Percentiles rank a stretch among this genome's conserved stretches.
phyloP scores from a whole-genome alignment of 1,139 yeast species.

The Geotrichum aggregatum region DNA sequence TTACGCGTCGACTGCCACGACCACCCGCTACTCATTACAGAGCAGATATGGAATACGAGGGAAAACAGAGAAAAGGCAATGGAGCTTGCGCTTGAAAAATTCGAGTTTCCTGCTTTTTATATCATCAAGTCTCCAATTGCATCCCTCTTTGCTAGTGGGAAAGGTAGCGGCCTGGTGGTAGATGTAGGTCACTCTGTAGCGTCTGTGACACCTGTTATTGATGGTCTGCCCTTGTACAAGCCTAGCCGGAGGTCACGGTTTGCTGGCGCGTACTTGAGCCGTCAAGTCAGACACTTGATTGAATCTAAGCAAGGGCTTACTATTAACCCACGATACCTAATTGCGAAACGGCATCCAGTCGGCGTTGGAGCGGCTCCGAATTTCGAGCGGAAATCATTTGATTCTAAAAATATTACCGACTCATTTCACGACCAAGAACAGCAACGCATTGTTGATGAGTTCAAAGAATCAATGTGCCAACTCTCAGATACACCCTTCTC shows the following conservation, averaged over 20 bases:
- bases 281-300: slow-evolving; percentile 31
- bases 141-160: slow-evolving; percentile 86
- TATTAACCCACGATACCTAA: slow-evolving; percentile 37
- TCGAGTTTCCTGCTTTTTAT: slow-evolving; percentile 81
- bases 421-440: slow-evolving; percentile 34
- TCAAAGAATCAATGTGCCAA: slow-evolving; percentile 58
- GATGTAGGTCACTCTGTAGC: slow-evolving; percentile 85
- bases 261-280: slow-evolving; percentile 41
- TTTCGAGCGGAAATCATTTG: slow-evolving; percentile 36
- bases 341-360: slow-evolving; percentile 33
- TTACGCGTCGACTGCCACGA: slow-evolving; percentile 56
- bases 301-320: slow-evolving; percentile 13
- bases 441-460: slow-evolving; percentile 47
- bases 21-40: slow-evolving; percentile 76
- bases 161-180: slow-evolving; percentile 90
- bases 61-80: slow-evolving; percentile 67
- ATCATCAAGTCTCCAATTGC: slow-evolving; percentile 84
- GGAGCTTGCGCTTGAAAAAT: slow-evolving; percentile 69
- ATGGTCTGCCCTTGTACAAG: slow-evolving; percentile 77
- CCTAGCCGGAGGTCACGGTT: slow-evolving; percentile 32
- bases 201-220: slow-evolving; percentile 88
- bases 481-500: slow-evolving; percentile 44
- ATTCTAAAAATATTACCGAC: slow-evolving; percentile 32
- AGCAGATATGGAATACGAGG: slow-evolving; percentile 78
- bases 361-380: slow-evolving; percentile 33